Evolutionary conservation across 306 rosid species (phyloP).

Genomic region (Aeschynomene evenia): DNA sequence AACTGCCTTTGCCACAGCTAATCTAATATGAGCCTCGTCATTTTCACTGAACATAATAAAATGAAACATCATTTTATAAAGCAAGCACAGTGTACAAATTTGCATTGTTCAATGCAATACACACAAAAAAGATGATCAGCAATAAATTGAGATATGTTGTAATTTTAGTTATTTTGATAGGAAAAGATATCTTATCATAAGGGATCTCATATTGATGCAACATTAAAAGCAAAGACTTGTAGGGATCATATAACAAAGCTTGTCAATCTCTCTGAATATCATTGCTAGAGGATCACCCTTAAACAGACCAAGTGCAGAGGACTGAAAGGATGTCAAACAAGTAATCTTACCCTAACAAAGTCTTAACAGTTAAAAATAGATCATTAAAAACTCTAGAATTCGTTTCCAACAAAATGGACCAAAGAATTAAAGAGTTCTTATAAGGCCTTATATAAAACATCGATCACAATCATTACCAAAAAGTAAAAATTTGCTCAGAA

Average conservation of each 20-base stretch:
- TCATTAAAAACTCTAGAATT: no score
- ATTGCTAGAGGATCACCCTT: no score
- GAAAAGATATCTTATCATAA: no score
- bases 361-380: no score
- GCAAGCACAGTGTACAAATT: neutral
- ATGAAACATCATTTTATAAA: constrained; percentile 10
- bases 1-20: constrained; percentile 85
- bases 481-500: neutral
- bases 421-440: neutral
- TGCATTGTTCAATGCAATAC: neutral
- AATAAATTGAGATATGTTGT: neutral
- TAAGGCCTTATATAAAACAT: neutral
- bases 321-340: no score
- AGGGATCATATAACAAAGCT: no score
- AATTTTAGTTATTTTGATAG: neutral
- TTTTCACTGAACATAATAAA: constrained; percentile 49
- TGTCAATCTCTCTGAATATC: no score
- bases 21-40: constrained; percentile 56
- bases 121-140: neutral
- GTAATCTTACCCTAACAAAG: no score
- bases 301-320: no score
- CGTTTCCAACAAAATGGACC: no score
- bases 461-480: neutral
- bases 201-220: no score
- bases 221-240: no score